These are phyloP conservation scores for Apostasia ramifera DNA, from an alignment of 106 monocot species.

Conservation along the genomic window DNA sequence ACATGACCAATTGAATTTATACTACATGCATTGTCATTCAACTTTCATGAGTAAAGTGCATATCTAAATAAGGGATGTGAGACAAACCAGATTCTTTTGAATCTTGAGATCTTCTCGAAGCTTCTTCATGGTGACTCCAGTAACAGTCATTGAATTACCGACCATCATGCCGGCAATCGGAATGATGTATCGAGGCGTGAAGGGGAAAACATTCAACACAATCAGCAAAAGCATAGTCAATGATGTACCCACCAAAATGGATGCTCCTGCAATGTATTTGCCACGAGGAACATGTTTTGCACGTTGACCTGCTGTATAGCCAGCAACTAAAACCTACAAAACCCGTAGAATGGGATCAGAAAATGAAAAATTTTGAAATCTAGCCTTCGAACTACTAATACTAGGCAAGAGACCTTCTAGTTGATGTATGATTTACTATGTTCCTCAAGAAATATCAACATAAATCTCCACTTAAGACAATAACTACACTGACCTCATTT, in stretches of 20 bases:
- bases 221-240: conserved; percentile 80
- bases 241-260: conserved; percentile 73
- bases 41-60: too few relatives aligned
- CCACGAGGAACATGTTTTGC: conserved; percentile 82
- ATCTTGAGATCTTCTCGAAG: conserved; percentile 82
- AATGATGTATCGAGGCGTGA: conserved; percentile 86
- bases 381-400: too few relatives aligned
- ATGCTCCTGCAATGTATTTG: conserved; percentile 62
- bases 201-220: conserved; percentile 75
- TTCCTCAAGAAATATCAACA: too few relatives aligned
- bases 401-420: too few relatives aligned
- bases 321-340: conserved; percentile 73
- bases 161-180: conserved; percentile 97
- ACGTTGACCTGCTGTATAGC: conserved; percentile 79
- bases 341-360: too few relatives aligned
- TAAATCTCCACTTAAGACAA: too few relatives aligned
- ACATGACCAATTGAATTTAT: too few relatives aligned
- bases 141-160: conserved; percentile 90
- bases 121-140: conserved; percentile 93
- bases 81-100: conserved; percentile 60
- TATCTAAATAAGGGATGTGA: neutral
- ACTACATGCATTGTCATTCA: too few relatives aligned
- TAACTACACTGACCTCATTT: too few relatives aligned
- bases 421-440: too few relatives aligned
- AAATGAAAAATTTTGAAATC: too few relatives aligned